These are phyloP conservation scores for Coleophoma cylindrospora DNA, from an alignment of 2,329 filamentous ascomycete genomes.

Conservation along the genomic window DNA sequence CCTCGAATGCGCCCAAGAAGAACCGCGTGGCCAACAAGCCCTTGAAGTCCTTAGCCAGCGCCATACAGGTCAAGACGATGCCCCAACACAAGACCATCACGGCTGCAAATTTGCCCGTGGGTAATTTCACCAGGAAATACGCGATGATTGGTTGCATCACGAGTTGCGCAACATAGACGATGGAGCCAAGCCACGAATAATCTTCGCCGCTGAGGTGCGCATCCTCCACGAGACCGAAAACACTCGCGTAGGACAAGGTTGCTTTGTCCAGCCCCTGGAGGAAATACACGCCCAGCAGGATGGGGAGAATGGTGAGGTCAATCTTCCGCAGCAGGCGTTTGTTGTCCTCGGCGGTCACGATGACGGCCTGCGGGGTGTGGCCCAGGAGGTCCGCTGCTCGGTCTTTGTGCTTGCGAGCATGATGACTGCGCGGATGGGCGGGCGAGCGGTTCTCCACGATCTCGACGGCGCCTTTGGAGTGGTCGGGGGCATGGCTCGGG, in stretches of 20 bases:
- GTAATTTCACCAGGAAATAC: slow-evolving; percentile 45
- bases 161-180: slow-evolving; percentile 56
- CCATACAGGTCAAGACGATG: slow-evolving; percentile 31
- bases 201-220: slow-evolving; percentile 40
- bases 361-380: neutral
- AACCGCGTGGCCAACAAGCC: slow-evolving; percentile 32
- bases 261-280: slow-evolving; percentile 43
- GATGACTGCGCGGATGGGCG: too few relatives aligned
- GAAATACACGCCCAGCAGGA: slow-evolving; percentile 51
- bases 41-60: slow-evolving; percentile 26
- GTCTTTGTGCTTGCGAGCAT: neutral
- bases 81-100: slow-evolving; percentile 51
- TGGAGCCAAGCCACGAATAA: slow-evolving; percentile 55
- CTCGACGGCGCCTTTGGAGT: neutral
- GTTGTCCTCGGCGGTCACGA: slow-evolving; percentile 13
- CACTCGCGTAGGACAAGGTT: slow-evolving; percentile 35
- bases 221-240: slow-evolving; percentile 43
- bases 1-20: slow-evolving; percentile 32
- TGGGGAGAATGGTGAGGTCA: slow-evolving; percentile 42
- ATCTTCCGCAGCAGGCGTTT: slow-evolving; percentile 29
- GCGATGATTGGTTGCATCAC: slow-evolving; percentile 52
- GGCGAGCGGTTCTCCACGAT: neutral
- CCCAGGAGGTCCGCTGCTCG: neutral
- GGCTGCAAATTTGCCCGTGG: slow-evolving; percentile 48
- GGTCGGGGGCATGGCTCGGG: too few relatives aligned